phyloP scores from a whole-genome alignment of 106 monocot species.

The Dendrobium chrysotoxum region DNA sequence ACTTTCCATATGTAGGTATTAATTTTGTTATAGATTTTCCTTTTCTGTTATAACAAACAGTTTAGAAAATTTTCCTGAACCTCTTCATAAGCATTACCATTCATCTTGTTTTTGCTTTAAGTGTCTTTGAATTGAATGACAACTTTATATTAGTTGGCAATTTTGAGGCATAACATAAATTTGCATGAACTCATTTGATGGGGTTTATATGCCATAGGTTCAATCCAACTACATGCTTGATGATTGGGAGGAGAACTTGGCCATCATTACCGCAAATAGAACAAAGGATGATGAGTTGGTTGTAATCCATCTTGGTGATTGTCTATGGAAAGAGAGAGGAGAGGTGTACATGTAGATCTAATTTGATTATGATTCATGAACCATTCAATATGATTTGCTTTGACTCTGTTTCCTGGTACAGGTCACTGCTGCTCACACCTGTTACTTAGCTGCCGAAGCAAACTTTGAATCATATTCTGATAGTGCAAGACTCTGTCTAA shows the following conservation, averaged over 20 bases:
- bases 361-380: background rate
- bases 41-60: background rate
- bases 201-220: background rate
- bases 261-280: constrained; percentile 85
- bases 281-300: constrained; percentile 85
- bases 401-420: constrained; percentile 25
- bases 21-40: background rate
- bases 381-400: background rate
- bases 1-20: background rate
- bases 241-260: constrained; percentile 92
- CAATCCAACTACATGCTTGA: constrained; percentile 55
- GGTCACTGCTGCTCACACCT: constrained; percentile 84
- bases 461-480: constrained; percentile 74
- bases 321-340: constrained; percentile 85
- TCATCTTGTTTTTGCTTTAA: background rate
- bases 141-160: background rate
- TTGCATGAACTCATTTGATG: background rate
- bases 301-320: constrained; percentile 88
- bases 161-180: background rate
- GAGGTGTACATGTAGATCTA: constrained; percentile 47
- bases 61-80: background rate
- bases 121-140: background rate
- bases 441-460: constrained; percentile 87
- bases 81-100: background rate
- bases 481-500: constrained; percentile 74